Conservation (phyloP, 164 flowering plant genomes). For the Nymphaea thermarum region DNA sequence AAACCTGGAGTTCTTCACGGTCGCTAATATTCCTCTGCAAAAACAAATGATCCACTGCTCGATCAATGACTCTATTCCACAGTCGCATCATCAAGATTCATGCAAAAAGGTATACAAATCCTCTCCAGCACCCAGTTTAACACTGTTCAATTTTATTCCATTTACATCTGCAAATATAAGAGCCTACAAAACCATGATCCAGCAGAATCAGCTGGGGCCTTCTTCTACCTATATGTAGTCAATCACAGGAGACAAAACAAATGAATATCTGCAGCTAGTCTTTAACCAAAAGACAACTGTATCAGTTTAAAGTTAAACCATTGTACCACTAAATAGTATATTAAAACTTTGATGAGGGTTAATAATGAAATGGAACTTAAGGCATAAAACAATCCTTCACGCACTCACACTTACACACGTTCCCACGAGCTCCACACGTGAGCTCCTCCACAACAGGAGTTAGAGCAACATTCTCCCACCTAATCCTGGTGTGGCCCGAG, state of each 20-base stretch:
- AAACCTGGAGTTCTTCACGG: constrained; percentile 82
- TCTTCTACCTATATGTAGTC: constrained; percentile 40
- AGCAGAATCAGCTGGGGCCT: constrained; percentile 80
- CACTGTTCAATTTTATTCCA: constrained; percentile 77
- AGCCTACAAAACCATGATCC: constrained; percentile 83
- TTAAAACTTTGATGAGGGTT: too few relatives aligned
- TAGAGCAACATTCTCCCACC: too few relatives aligned
- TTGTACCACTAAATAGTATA: too few relatives aligned
- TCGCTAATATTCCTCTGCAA: constrained; percentile 55
- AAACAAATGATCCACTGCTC: constrained; percentile 82
- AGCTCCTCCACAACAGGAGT: too few relatives aligned
- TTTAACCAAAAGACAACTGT: too few relatives aligned
- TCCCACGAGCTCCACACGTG: too few relatives aligned
- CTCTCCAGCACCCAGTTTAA: constrained; percentile 94
- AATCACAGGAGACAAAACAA: not conserved
- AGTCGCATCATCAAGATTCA: constrained; percentile 96
- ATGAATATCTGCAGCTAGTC: not conserved
- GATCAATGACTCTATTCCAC: constrained; percentile 78
- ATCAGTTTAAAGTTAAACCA: too few relatives aligned
- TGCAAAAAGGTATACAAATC: constrained; percentile 87
- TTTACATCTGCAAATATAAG: constrained; percentile 79
- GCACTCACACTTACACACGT: too few relatives aligned
- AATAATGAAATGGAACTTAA: too few relatives aligned
- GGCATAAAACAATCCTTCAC: too few relatives aligned
- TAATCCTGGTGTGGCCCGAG: too few relatives aligned